Evolutionary conservation across 2,329 filamentous ascomycete genomes (phyloP).

Genomic region (Fonsecaea nubica): DNA sequence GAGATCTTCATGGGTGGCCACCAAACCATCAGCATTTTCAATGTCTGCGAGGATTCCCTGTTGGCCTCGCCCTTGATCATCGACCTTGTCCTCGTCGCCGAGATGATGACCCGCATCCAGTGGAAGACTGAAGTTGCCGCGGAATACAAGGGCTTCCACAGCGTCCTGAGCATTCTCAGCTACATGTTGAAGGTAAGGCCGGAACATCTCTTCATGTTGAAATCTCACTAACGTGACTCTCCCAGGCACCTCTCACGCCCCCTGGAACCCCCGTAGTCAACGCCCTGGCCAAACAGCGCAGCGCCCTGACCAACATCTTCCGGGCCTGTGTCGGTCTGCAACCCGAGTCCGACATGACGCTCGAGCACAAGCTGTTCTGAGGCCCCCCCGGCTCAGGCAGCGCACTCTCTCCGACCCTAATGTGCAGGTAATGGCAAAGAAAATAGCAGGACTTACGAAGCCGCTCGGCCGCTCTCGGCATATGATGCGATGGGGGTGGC

Average conservation of each 20-base stretch:
- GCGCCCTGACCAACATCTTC: constrained; percentile 96
- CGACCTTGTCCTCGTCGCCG: constrained; percentile 87
- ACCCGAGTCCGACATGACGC: constrained; percentile 97
- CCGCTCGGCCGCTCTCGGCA: constrained; percentile 16
- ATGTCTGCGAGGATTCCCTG: constrained; percentile 98
- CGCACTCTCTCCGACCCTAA: background rate
- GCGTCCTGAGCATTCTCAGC: constrained; percentile 93
- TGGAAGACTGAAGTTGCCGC: constrained; percentile 72
- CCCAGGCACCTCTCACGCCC: constrained; percentile 87
- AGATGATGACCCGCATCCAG: constrained; percentile 98
- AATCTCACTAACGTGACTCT: constrained; percentile 16
- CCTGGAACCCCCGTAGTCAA: constrained; percentile 96
- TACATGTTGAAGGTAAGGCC: constrained; percentile 83
- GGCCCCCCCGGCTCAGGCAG: background rate
- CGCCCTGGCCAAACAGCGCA: constrained; percentile 92
- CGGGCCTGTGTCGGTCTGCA: constrained; percentile 94
- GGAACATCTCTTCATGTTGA: no score
- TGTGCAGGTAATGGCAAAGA: constrained; percentile 17
- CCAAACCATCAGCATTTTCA: constrained; percentile 98
- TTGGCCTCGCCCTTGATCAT: constrained; percentile 96
- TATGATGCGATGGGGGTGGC: constrained; percentile 31
- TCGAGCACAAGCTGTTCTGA: constrained; percentile 93
- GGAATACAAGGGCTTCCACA: constrained; percentile 93
- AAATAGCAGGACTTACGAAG: constrained; percentile 23
- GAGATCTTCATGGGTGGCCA: constrained; percentile 99